phyloP scores from a whole-genome alignment of 176 grass and related monocot genomes.

The Triticum dicoccoides region DNA sequence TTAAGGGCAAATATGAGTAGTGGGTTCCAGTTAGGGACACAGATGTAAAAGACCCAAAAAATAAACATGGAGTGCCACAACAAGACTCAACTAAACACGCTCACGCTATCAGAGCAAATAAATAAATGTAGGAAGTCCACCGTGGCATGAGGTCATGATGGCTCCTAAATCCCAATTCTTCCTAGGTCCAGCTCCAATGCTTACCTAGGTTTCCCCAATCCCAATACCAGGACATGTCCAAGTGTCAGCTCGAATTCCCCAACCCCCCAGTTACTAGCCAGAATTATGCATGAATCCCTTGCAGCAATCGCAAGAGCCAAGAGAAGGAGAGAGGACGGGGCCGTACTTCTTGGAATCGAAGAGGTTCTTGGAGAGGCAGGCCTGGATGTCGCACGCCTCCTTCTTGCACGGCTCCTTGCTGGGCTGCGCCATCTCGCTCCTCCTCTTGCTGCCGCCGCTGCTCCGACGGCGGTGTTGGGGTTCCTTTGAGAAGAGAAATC shows the following conservation, averaged over 20 bases:
- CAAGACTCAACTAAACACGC: background rate
- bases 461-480: background rate
- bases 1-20: no score
- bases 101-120: background rate
- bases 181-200: background rate
- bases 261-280: background rate
- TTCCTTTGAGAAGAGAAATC: no score
- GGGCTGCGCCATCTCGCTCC: conserved; percentile 53
- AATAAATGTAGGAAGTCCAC: background rate
- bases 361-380: conserved; percentile 90
- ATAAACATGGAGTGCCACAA: background rate
- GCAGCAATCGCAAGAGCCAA: background rate
- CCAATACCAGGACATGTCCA: background rate
- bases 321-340: background rate
- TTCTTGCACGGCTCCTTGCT: conserved; percentile 95
- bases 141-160: background rate
- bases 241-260: background rate
- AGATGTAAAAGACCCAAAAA: background rate
- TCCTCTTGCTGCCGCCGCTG: background rate
- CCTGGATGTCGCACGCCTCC: conserved; percentile 90
- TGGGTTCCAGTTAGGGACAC: no score
- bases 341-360: conserved; percentile 71
- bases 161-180: background rate
- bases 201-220: background rate
- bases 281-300: background rate